These are phyloP conservation scores for Stevia rebaudiana DNA, from an alignment of 140 eudicot genomes.

Conservation along the genomic window DNA sequence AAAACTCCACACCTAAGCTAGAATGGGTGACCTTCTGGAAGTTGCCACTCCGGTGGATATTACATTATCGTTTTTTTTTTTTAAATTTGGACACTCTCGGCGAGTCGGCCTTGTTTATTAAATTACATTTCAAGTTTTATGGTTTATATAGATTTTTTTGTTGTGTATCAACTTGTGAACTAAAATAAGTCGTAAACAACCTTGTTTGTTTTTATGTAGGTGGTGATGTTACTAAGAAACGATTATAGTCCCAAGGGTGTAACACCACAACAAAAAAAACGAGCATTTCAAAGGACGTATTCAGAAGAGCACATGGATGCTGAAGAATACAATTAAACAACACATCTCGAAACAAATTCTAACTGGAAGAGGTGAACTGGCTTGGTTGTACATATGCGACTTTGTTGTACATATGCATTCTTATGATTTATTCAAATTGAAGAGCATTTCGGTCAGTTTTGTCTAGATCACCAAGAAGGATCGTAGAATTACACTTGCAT, in stretches of 20 bases:
- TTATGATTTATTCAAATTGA: neutral
- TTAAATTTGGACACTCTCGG: neutral
- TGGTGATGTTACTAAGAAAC: slow-evolving; percentile 41
- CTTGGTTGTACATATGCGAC: too few species aligned
- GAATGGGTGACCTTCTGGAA: too few species aligned
- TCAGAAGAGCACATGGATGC: slow-evolving; percentile 69
- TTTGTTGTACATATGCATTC: slow-evolving; percentile 8
- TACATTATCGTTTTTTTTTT: neutral
- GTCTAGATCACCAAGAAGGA: neutral
- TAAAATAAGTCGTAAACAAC: neutral
- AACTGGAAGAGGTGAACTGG: neutral
- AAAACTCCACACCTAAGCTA: too few species aligned
- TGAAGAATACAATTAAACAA: slow-evolving; percentile 65
- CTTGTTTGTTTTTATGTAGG: slow-evolving; percentile 34
- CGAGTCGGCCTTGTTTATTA: neutral
- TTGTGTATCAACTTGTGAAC: neutral
- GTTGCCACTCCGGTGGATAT: too few species aligned
- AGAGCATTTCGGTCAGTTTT: neutral
- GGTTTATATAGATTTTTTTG: neutral
- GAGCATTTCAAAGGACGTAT: slow-evolving; percentile 52
- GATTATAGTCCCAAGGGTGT: slow-evolving; percentile 30
- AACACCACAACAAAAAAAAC: slow-evolving; percentile 35
- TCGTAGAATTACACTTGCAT: neutral
- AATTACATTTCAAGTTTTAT: neutral
- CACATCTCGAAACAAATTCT: slow-evolving; percentile 29